Percentiles rank a stretch among this genome's conserved stretches.
Evolutionary conservation across 2,329 filamentous ascomycete genomes (phyloP).

Genomic region (Penicillium capsulatum): DNA sequence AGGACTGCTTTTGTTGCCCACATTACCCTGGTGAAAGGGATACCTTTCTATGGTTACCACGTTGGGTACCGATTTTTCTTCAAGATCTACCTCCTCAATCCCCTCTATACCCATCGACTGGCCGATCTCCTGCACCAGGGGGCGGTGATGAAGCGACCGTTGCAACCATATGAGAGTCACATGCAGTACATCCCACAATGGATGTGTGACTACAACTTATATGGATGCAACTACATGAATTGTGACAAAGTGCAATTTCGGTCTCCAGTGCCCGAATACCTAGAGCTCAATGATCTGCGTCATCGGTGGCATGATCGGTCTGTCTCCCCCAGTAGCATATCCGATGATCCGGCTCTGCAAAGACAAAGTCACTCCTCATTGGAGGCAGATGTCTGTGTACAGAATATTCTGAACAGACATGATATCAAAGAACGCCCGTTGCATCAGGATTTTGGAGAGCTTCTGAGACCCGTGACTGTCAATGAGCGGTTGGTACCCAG

Average conservation of each 20-base stretch:
- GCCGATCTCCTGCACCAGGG: conserved; percentile 85
- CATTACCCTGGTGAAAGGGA: conserved; percentile 84
- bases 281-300: conserved; percentile 56
- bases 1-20: conserved; percentile 76
- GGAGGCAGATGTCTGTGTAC: conserved; percentile 83
- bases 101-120: conserved; percentile 77
- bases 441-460: conserved; percentile 84
- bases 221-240: conserved; percentile 84
- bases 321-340: conserved; percentile 57
- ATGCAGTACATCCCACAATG: conserved; percentile 90
- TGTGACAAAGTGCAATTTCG: conserved; percentile 68
- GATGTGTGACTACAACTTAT: conserved; percentile 98
- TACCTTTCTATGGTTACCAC: conserved; percentile 94
- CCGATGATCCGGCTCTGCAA: conserved; percentile 61
- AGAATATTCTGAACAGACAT: conserved; percentile 79
- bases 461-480: conserved; percentile 56
- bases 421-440: conserved; percentile 71
- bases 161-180: conserved; percentile 94
- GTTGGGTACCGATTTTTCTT: conserved; percentile 88
- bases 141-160: conserved; percentile 72
- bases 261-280: conserved; percentile 65
- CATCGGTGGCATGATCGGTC: conserved; percentile 79
- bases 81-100: conserved; percentile 93
- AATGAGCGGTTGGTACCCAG: conserved; percentile 85
- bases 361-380: conserved; percentile 82